Evolutionary conservation across 2,329 filamentous ascomycete species (phyloP), one percentile per base, ranked within the genome.

Genomic region (Mycosphaerella sp.): DNA sequence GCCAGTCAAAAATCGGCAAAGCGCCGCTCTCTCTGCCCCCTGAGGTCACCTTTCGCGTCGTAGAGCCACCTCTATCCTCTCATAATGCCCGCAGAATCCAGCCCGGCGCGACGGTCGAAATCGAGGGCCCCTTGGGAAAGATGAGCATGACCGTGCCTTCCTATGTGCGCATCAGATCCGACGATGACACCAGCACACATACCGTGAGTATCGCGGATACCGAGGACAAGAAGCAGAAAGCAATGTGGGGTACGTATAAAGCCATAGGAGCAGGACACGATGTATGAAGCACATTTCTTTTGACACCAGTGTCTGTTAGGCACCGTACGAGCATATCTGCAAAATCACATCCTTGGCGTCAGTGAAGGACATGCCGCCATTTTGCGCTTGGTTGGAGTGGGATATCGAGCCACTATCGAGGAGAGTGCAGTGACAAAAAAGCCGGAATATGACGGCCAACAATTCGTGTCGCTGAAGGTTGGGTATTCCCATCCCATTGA

Each of bases 401-500:
- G 93, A 54, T 98, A 96, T 78, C 81, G 91, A 71, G 93, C 93
- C 13, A 86, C 82, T 3, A 79, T 98, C 61, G 90, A 97, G 70
- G 73, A 83, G 52, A 84, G 79, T 35, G 86, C 86, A 18, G 81
- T 75, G 30, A 88, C 85, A 53, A 82, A 78, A 41, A 56, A 71
- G 42, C 70, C 86, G 53, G 77, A 83, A 66, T 96, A 84, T 66
- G 81, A 82, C 0, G 89, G 86, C 37, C 90, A 96, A 72, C 80
- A 89, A 67, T 95, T 95, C 63, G 84, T 98, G 37, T 89, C 86
- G 57, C 75, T 98, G 59, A 97, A 97, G 78, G 87, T 98, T 49
- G 93, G 93, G 52, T 98, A 89, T 73, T 95, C 91, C 56, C 93
- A 98, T 76, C 87, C 91, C 0, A 87, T 98, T 59, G 91, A 98